Percentiles rank a stretch among this genome's conserved stretches.
Evolutionary conservation across 148 eudicot genomes (phyloP).

Genomic region (Fagopyrum homotropicum): DNA sequence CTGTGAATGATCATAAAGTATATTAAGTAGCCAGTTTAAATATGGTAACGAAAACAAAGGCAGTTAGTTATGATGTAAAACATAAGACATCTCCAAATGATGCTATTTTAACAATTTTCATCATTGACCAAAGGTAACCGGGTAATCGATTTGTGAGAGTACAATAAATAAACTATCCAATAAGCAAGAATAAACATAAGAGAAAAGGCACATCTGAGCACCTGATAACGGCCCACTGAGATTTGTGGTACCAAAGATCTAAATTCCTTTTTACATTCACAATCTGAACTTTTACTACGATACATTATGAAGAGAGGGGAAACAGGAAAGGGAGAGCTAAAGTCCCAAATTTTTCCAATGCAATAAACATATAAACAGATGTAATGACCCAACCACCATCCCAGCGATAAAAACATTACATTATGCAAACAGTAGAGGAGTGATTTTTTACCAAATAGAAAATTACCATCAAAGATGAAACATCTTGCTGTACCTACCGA

Average conservation of each 20-base stretch:
- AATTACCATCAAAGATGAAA: constrained; percentile 4
- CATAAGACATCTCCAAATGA: not conserved
- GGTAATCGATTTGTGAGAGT: not conserved
- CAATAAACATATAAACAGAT: constrained; percentile 5
- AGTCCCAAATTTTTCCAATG: not conserved
- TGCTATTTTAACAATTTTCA: not conserved
- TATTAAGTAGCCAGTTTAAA: not conserved
- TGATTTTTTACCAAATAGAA: not conserved
- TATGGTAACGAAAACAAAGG: not conserved
- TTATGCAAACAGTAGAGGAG: not conserved
- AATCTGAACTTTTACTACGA: not conserved
- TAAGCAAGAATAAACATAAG: not conserved
- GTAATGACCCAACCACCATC: not conserved
- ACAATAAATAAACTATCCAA: not conserved
- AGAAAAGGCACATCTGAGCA: not conserved
- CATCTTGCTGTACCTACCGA: constrained; percentile 38
- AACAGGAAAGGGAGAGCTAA: not conserved
- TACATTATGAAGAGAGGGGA: not conserved
- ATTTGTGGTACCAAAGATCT: not conserved
- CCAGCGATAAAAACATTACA: not conserved
- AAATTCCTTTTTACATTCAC: constrained; percentile 1
- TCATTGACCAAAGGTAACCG: not conserved
- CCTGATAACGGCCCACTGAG: not conserved
- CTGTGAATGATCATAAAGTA: constrained; percentile 31
- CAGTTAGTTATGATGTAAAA: not conserved